Evolutionary conservation across 2,329 filamentous ascomycete genomes (phyloP).

Genomic region (Blastomyces gilchristii): DNA sequence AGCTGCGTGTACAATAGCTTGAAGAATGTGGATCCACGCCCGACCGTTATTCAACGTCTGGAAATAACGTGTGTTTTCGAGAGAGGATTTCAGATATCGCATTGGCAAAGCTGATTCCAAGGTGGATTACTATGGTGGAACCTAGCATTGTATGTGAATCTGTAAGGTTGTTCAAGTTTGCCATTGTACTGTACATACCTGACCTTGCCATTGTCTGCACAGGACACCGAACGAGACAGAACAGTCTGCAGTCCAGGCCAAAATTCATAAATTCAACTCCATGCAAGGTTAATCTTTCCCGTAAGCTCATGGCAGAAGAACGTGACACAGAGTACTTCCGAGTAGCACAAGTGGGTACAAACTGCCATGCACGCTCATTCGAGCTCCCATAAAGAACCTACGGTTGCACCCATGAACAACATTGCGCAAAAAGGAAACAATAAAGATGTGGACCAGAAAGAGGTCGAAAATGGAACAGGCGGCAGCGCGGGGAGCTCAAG

Average conservation of each 20-base stretch:
- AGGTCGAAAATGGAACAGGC: not conserved
- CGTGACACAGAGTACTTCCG: constrained; percentile 5
- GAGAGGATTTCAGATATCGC: not conserved
- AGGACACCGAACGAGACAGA: not conserved
- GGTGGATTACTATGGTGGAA: not conserved
- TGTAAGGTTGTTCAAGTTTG: not conserved
- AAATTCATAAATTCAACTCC: not conserved
- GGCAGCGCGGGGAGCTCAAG: not conserved
- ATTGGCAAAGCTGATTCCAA: not conserved
- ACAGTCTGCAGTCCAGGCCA: not conserved
- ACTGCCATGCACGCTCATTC: not conserved
- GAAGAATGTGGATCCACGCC: not conserved
- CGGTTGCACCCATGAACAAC: not conserved
- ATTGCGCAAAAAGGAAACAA: not conserved
- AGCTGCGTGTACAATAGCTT: not conserved
- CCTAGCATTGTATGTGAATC: not conserved
- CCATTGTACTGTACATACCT: not conserved
- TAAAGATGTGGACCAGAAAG: not conserved
- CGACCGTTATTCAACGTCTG: constrained; percentile 2
- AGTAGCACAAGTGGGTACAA: not conserved
- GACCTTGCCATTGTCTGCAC: not conserved
- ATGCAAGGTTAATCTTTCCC: not conserved
- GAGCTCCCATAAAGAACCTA: not conserved
- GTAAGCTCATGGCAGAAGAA: constrained; percentile 1
- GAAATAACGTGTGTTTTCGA: not conserved